phyloP scores from a whole-genome alignment of 371 early-diverging fungal species.

The Umbelopsis sp. region DNA sequence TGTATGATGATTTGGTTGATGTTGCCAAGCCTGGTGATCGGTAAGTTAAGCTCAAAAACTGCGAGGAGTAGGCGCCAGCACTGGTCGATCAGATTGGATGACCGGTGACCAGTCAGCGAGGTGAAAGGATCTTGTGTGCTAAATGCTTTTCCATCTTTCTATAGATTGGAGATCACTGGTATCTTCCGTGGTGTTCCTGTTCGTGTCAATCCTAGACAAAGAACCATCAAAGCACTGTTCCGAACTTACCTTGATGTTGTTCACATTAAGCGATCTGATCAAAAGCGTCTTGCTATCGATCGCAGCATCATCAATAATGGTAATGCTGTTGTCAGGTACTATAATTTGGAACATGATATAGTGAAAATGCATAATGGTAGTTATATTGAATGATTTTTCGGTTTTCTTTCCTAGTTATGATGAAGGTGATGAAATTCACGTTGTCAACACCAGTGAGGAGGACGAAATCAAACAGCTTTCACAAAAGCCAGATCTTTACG shows the following conservation, averaged over 20 bases:
- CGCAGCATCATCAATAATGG: slow-evolving; percentile 31
- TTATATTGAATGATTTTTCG: background rate
- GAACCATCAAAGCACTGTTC: slow-evolving; percentile 94
- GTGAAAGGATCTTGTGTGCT: background rate
- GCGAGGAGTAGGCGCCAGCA: no score
- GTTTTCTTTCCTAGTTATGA: slow-evolving; percentile 44
- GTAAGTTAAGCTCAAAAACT: slow-evolving; percentile 26
- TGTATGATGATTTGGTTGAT: slow-evolving; percentile 97
- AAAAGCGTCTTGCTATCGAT: slow-evolving; percentile 68
- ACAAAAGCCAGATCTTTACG: slow-evolving; percentile 74
- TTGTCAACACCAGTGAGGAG: slow-evolving; percentile 62
- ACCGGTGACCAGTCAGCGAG: background rate
- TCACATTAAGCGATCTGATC: slow-evolving; percentile 83
- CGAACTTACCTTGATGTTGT: slow-evolving; percentile 98
- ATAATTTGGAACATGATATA: slow-evolving; percentile 1
- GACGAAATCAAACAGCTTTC: slow-evolving; percentile 68
- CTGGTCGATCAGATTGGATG: background rate
- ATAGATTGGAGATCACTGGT: slow-evolving; percentile 89
- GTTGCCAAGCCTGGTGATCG: slow-evolving; percentile 96
- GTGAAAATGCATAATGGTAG: background rate
- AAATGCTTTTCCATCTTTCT: background rate
- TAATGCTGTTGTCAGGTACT: slow-evolving; percentile 58
- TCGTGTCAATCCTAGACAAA: slow-evolving; percentile 90
- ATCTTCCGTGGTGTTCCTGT: slow-evolving; percentile 97
- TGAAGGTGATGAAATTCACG: slow-evolving; percentile 69